Evolutionary conservation across 306 rosid genomes (phyloP).

Genomic region (Cicer bijugum): DNA sequence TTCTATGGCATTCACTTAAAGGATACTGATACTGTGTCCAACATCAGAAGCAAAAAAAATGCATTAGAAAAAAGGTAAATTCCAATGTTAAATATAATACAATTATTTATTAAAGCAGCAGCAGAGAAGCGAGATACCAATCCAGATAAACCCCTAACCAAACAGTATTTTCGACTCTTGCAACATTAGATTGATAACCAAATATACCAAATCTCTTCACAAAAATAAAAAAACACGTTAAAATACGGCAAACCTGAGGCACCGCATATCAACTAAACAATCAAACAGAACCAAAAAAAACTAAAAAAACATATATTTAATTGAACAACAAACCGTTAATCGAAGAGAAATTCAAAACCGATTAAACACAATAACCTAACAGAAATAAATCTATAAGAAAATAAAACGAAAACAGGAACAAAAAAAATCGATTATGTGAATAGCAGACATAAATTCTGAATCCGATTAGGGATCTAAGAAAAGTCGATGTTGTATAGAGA

Average conservation of each 20-base stretch:
- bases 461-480: conserved; percentile 71
- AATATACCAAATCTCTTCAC: conserved; percentile 20
- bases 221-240: not conserved
- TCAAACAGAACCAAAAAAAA: conserved; percentile 36
- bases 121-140: not conserved
- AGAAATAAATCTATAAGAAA: not conserved
- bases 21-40: conserved; percentile 20
- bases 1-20: conserved; percentile 30
- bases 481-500: conserved; percentile 22
- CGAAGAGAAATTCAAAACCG: conserved; percentile 36
- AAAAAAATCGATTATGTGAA: not conserved
- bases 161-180: conserved; percentile 21
- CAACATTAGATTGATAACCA: conserved; percentile 30
- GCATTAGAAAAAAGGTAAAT: conserved; percentile 30
- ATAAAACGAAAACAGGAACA: not conserved
- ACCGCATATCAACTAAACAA: conserved; percentile 53
- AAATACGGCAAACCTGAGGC: conserved; percentile 33
- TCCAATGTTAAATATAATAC: conserved; percentile 6
- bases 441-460: not conserved
- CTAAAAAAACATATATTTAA: not conserved
- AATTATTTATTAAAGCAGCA: not conserved
- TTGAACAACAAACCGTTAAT: conserved; percentile 32
- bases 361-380: conserved; percentile 40
- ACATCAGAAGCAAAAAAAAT: not conserved
- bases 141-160: not conserved